Evolutionary conservation across 2,329 filamentous ascomycete genomes (phyloP), one percentile per base, ranked within the genome.

Genomic region (Colletotrichum camelliae): DNA sequence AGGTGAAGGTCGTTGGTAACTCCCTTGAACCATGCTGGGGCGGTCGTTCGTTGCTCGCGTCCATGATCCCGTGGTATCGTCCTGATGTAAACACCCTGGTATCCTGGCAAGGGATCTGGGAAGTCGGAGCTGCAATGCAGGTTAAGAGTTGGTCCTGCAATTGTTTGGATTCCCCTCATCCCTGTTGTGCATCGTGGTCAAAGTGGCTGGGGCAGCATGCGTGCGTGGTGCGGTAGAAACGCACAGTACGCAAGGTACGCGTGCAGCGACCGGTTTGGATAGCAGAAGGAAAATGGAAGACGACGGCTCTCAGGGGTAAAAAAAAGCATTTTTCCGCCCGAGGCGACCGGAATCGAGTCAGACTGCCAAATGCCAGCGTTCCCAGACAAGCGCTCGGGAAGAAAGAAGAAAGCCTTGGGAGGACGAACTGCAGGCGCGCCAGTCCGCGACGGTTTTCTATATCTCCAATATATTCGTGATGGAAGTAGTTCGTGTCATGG

Each of bases 91-190:
- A 31, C 21, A 73, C 39, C 65, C 55, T 62, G 37, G 64, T 61
- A 61, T 39, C 18, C 35, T 48, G 21, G 21, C 15, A 16, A 64
- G 60, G 58, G 27, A 68, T 21, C 57, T 68, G 37, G 70, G 31
- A 57, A 71, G 21, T 33, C 31, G 31, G 21, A 68, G 33, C 35
- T 60, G 39, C 58, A 48, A 55, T 74, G 43, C 31, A 73, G 43
- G 35, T 55, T 61, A 35, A 68, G 31, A 61, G 33, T 68, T 73
- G 64, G 62, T 67, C 37, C 62, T 73, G 39, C 64, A 68, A 68
- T 48, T 67, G 55, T 71, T 62, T 75, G 72, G 35, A 72, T 61
- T 72, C n/a, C 52, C 55, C 61, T 24, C 35, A 75, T 68, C 73
- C 73, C 70, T 73, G 73, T 39, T 43, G 67, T 68, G 35, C 33